Evolutionary conservation across 306 rosid genomes (phyloP), one percentile per base, ranked within the genome.

Genomic region (Acacia confusa): DNA sequence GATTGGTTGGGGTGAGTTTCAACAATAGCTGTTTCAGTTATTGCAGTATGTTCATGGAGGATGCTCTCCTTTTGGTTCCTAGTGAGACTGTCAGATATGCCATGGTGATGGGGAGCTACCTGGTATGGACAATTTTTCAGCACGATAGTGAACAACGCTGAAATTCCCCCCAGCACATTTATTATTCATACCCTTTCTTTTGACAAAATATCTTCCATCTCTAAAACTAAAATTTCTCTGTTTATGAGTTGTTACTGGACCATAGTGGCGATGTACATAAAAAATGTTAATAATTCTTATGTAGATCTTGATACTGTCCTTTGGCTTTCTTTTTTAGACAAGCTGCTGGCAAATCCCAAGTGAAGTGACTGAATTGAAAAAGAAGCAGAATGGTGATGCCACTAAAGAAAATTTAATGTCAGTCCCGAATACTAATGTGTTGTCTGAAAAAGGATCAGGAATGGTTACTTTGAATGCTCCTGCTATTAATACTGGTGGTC

Each of bases 341-440:
- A 95, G 99, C 87, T 89, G 98, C 91, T 95, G 99, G 99, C 96
- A 95, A 88, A 92, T 95, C 83, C 99, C 99, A 75, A 88, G 81
- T 81, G 99, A 95, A 87, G 98, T 95, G 87, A 79, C 95, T 63
- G 99, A 92, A 83, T 85, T 89, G 85, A 92, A 90, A 79, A 90
- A 92, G 88, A 92, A 88, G 86, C 98, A 90, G 84, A 94, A 93
- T 73, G 84, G 69, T 79, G 97, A 90, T 71, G 81, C 83, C 71
- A 55, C 88, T 43, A 90, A 89, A 86, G 97, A 92, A 82, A 82
- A 79, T 81, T 73, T 87, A 78, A 57, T 58, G 80, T 79, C 91
- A 52, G 85, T 87, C 83, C 86, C 90, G 84, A 92, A 83, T 81
- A 75, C 86, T 83, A 88, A 84, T 89, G 82, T 82, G 76, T 79